These are phyloP conservation scores for Heliamphora pulchella DNA, from an alignment of 179 eudicot species.

Conservation along the genomic window DNA sequence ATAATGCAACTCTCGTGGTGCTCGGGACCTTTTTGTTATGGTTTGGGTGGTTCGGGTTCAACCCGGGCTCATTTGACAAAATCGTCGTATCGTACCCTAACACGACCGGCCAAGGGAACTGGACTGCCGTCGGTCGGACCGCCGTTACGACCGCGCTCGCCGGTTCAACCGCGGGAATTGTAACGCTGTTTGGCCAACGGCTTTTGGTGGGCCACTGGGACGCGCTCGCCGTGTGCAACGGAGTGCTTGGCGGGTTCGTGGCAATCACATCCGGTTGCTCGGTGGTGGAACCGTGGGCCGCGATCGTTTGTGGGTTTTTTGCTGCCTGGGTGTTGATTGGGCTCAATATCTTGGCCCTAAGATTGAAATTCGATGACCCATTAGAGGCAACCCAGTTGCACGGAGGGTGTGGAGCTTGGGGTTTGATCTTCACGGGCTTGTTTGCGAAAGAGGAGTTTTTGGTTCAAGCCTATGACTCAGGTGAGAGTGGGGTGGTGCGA, in stretches of 20 bases:
- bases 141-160: slow-evolving; percentile 67
- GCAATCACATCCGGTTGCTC: slow-evolving; percentile 75
- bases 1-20: slow-evolving; percentile 46
- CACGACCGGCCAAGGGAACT: slow-evolving; percentile 32
- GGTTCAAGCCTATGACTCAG: slow-evolving; percentile 44
- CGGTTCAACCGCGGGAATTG: slow-evolving; percentile 52
- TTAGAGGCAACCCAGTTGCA: slow-evolving; percentile 62
- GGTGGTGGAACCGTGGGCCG: slow-evolving; percentile 63
- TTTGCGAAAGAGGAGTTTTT: slow-evolving; percentile 66
- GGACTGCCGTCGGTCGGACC: slow-evolving; percentile 64
- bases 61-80: slow-evolving; percentile 40
- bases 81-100: slow-evolving; percentile 35
- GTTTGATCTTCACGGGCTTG: slow-evolving; percentile 54
- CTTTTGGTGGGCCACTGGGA: slow-evolving; percentile 70
- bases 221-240: slow-evolving; percentile 62
- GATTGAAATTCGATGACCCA: slow-evolving; percentile 49
- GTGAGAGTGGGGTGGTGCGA: slow-evolving; percentile 33
- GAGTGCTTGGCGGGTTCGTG: slow-evolving; percentile 65
- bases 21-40: slow-evolving; percentile 47
- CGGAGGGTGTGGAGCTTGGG: slow-evolving; percentile 81
- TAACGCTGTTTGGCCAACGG: slow-evolving; percentile 50
- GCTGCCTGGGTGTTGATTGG: slow-evolving; percentile 69
- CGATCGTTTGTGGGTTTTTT: slow-evolving; percentile 42
- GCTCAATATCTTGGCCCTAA: slow-evolving; percentile 44
- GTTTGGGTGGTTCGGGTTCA: slow-evolving; percentile 61